These are phyloP conservation scores for Cymbopogon flexuosus DNA, from an alignment of 202 grass and related monocot genomes.

Conservation along the genomic window DNA sequence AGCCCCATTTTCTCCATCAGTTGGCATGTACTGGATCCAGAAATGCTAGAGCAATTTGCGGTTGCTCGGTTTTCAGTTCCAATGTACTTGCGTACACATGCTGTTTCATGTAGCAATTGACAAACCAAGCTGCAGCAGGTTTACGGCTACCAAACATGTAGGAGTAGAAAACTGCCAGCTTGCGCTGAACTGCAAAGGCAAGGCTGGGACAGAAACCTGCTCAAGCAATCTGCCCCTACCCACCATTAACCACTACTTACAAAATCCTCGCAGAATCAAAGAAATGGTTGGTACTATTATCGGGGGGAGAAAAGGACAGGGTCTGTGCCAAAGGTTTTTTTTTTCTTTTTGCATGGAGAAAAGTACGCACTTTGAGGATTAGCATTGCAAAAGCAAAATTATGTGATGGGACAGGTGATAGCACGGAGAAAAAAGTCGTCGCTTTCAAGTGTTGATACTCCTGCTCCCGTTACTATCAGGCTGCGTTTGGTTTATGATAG, in stretches of 20 bases:
- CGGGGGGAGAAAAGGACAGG: not conserved
- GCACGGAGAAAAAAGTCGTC: not conserved
- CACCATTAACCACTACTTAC: constrained; percentile 7
- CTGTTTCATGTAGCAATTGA: not conserved
- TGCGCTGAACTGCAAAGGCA: constrained; percentile 10
- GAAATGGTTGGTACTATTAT: not conserved
- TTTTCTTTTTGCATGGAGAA: not conserved
- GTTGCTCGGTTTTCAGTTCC: not conserved
- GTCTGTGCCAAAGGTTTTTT: not conserved
- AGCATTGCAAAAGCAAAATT: not conserved
- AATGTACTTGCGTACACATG: not conserved
- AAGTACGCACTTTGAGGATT: not conserved
- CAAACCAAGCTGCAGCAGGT: constrained; percentile 7
- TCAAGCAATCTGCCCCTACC: not conserved
- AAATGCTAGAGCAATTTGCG: not conserved
- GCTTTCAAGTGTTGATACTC: not conserved
- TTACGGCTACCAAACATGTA: constrained; percentile 3
- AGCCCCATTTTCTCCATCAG: not conserved
- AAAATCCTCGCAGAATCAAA: constrained; percentile 10
- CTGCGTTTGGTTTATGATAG: not conserved
- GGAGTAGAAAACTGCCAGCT: constrained; percentile 1
- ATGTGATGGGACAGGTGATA: constrained; percentile 8
- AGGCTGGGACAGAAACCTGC: not conserved
- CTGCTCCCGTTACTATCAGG: not conserved
- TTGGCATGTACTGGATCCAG: not conserved